These are phyloP conservation scores for Ramaria rubella DNA, from an alignment of 768 basidiomycete genomes.

Conservation along the genomic window DNA sequence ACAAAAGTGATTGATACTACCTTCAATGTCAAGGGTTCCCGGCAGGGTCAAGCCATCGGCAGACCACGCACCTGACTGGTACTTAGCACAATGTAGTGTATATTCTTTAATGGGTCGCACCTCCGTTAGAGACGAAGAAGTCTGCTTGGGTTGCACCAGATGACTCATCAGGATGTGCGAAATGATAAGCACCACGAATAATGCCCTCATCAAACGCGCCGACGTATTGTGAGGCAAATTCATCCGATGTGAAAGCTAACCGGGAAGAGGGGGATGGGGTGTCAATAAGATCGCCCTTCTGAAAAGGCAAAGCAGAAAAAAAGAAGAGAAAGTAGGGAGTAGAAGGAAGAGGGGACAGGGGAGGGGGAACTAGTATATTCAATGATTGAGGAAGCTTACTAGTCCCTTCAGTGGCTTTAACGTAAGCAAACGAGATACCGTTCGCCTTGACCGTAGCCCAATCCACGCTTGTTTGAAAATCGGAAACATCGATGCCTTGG, in stretches of 20 bases:
- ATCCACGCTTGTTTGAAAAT: slow-evolving; percentile 41
- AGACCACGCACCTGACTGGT: slow-evolving; percentile 42
- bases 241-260: slow-evolving; percentile 19
- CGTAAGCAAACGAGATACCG: slow-evolving; percentile 50
- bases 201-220: slow-evolving; percentile 50
- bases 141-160: slow-evolving; percentile 53
- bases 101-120: slow-evolving; percentile 20
- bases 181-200: slow-evolving; percentile 58
- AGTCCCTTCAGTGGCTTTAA: slow-evolving; percentile 66
- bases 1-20: slow-evolving; percentile 23
- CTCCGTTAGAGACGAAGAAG: slow-evolving; percentile 53
- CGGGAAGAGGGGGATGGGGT: not conserved
- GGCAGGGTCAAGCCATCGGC: slow-evolving; percentile 55
- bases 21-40: slow-evolving; percentile 58
- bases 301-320: too few species aligned
- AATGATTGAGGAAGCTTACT: slow-evolving; percentile 24
- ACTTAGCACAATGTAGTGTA: not conserved
- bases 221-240: slow-evolving; percentile 45
- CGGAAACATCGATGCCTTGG: slow-evolving; percentile 51
- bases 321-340: too few species aligned
- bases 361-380: not conserved
- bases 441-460: slow-evolving; percentile 46
- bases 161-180: slow-evolving; percentile 47
- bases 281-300: slow-evolving; percentile 17
- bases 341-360: slow-evolving; percentile 23